These are phyloP conservation scores for Glutinoglossum americanum DNA, from an alignment of 495 filamentous ascomycete genomes.

Conservation along the genomic window DNA sequence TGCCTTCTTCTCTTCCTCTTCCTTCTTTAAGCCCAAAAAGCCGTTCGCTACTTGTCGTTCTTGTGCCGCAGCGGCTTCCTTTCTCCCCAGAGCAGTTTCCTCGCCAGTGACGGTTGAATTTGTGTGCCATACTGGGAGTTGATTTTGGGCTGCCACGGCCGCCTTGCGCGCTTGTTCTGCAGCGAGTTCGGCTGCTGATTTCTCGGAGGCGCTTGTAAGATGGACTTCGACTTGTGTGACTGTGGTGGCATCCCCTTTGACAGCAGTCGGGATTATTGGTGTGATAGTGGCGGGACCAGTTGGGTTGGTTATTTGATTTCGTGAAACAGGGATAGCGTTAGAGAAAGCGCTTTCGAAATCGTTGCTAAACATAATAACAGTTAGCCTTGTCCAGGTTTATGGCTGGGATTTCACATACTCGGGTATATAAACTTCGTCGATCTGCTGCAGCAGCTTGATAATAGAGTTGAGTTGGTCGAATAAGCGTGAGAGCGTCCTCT, in stretches of 20 bases:
- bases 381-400: not conserved
- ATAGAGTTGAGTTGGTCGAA: conserved; percentile 75
- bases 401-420: conserved; percentile 15
- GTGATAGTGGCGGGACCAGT: conserved; percentile 22
- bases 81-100: conserved; percentile 11
- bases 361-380: conserved; percentile 19
- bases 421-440: conserved; percentile 66
- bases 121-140: conserved; percentile 73
- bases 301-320: conserved; percentile 23
- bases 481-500: conserved; percentile 71
- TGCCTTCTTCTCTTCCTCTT: conserved; percentile 15
- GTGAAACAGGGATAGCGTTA: conserved; percentile 33
- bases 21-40: conserved; percentile 14
- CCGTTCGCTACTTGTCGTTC: conserved; percentile 5
- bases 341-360: conserved; percentile 61
- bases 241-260: conserved; percentile 44
- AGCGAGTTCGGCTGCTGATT: conserved; percentile 49
- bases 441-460: conserved; percentile 61
- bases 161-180: conserved; percentile 55
- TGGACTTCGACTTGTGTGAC: conserved; percentile 54
- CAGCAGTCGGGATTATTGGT: conserved; percentile 31
- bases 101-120: conserved; percentile 52
- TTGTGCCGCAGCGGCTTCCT: conserved; percentile 15
- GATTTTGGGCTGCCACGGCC: conserved; percentile 59
- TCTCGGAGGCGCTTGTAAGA: conserved; percentile 52